A percentile compares a stretch with the other conserved stretches of the same genome.
These are phyloP conservation scores for Claviceps sp. DNA, from an alignment of 2,329 filamentous ascomycete genomes.

Conservation along the genomic window DNA sequence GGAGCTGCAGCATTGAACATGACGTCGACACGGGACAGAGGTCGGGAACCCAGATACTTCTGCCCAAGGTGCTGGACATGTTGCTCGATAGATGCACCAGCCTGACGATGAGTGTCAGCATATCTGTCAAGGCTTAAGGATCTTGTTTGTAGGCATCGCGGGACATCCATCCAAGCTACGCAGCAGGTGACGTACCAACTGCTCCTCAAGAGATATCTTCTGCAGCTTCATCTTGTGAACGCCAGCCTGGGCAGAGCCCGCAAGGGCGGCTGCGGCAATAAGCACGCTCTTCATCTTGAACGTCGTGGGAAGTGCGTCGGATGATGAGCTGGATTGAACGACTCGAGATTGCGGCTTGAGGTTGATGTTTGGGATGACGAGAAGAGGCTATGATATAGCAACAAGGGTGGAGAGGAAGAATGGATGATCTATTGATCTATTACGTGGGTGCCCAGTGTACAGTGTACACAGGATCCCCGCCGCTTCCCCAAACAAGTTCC, in stretches of 20 bases:
- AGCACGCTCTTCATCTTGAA: slow-evolving; percentile 74
- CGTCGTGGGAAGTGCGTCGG: slow-evolving; percentile 6
- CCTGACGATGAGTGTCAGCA: slow-evolving; percentile 30
- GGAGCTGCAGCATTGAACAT: slow-evolving; percentile 67
- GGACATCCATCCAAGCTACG: not conserved
- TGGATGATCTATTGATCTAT: not conserved
- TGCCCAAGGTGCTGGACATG: slow-evolving; percentile 77
- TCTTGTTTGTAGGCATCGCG: slow-evolving; percentile 1
- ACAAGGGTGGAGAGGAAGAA: not conserved
- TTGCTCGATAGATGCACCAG: slow-evolving; percentile 62
- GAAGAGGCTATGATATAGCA: not conserved
- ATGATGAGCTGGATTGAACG: not conserved
- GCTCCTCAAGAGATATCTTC: slow-evolving; percentile 85
- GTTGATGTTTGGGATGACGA: not conserved
- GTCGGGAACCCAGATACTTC: slow-evolving; percentile 82
- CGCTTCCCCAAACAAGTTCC: not conserved
- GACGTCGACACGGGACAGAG: slow-evolving; percentile 54
- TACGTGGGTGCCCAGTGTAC: not conserved
- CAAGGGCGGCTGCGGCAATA: slow-evolving; percentile 65
- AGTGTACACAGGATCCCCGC: not conserved
- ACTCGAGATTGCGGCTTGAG: not conserved
- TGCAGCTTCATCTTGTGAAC: slow-evolving; percentile 96
- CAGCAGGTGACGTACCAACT: slow-evolving; percentile 54
- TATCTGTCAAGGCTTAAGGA: not conserved
- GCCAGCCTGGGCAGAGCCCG: slow-evolving; percentile 70